Evolutionary conservation across 306 rosid species (phyloP).

Genomic region (Pterocarpus santalinus): DNA sequence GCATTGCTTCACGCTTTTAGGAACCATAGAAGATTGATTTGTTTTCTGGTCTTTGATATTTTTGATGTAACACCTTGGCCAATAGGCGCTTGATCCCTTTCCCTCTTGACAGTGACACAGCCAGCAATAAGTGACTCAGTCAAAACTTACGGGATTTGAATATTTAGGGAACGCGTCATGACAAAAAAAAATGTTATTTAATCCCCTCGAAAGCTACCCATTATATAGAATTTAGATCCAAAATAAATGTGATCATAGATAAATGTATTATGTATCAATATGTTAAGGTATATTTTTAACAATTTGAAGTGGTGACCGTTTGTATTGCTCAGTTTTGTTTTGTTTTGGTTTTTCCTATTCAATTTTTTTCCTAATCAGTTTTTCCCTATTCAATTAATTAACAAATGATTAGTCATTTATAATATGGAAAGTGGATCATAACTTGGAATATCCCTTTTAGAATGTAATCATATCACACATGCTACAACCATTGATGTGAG

Average conservation of each 20-base stretch:
- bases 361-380: no score
- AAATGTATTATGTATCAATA: neutral
- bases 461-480: slow-evolving; percentile 1
- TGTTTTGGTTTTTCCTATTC: neutral
- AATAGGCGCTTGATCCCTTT: slow-evolving; percentile 43
- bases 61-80: slow-evolving; percentile 52
- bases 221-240: slow-evolving; percentile 36
- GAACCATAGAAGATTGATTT: slow-evolving; percentile 49
- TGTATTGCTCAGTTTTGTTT: slow-evolving; percentile 12
- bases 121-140: slow-evolving; percentile 52
- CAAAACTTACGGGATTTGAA: slow-evolving; percentile 45
- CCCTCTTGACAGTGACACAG: slow-evolving; percentile 42
- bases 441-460: neutral
- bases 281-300: slow-evolving; percentile 9
- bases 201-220: slow-evolving; percentile 19
- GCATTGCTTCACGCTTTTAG: slow-evolving; percentile 76
- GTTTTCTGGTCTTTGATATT: slow-evolving; percentile 38
- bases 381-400: neutral
- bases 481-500: neutral
- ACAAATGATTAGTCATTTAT: neutral
- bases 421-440: neutral
- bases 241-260: slow-evolving; percentile 27
- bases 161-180: slow-evolving; percentile 20
- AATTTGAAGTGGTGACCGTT: slow-evolving; percentile 8
- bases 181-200: slow-evolving; percentile 11